phyloP scores from a whole-genome alignment of 2,329 filamentous ascomycete genomes.

The Fusarium begoniae region DNA sequence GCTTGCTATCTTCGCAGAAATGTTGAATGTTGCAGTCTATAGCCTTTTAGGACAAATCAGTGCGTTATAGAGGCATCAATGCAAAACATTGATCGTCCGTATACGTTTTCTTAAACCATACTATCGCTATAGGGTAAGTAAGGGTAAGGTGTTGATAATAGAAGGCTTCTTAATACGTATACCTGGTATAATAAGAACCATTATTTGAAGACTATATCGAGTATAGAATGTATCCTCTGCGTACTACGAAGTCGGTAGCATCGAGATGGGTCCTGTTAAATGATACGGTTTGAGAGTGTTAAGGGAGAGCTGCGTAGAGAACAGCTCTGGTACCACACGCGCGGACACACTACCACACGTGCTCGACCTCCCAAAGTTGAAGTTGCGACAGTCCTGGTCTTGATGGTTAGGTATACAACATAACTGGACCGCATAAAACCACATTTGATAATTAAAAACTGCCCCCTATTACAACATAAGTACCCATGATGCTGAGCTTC shows the following conservation, averaged over 20 bases:
- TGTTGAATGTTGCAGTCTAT: background rate
- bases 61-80: background rate
- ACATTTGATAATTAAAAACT: too few species aligned
- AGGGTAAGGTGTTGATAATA: background rate
- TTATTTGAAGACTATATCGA: background rate
- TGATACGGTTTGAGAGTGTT: constrained; percentile 9
- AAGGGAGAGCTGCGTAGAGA: background rate
- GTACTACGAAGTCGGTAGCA: background rate
- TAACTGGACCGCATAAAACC: background rate
- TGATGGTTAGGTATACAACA: too few species aligned
- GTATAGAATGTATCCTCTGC: background rate
- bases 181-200: background rate
- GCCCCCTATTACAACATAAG: background rate
- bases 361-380: background rate
- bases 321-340: background rate
- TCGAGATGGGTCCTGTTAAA: constrained; percentile 13
- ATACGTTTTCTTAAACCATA: background rate
- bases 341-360: background rate
- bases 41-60: background rate
- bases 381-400: background rate
- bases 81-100: background rate
- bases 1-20: background rate
- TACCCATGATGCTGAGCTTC: background rate
- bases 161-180: background rate
- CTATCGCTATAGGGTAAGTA: background rate